Evolutionary conservation across 495 filamentous ascomycete species (phyloP), one percentile per base, ranked within the genome.

Genomic region (Tuber magnatum): DNA sequence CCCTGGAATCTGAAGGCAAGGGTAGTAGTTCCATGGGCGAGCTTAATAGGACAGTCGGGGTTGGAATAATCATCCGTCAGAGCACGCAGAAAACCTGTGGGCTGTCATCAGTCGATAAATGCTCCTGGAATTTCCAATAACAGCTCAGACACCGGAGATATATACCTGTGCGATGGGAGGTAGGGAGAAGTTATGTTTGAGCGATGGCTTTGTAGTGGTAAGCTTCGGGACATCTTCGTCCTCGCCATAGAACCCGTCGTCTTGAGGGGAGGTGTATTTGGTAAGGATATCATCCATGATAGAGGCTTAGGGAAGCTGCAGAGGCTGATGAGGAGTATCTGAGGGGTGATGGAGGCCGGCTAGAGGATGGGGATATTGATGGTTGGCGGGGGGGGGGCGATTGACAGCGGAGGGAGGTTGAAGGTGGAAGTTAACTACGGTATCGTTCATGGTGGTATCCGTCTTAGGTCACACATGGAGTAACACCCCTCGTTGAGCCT

Each of bases 21-120:
- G n/a, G 95, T 99, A 75, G 95, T 99, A 69, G 95, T 99, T 83
- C 95, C 95, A 88, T 99, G 96, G 65, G 96, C 96, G 82, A 99
- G 91, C 88, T 99, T 99, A 87, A 99, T 99, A 68, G 95, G 95
- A 84, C 93, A 97, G 84, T 91, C 89, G 72, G 96, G 94, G 86
- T 99, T 99, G 77, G 93, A 90, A 85, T 93, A 89, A 89, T 99
- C 95, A 85, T 99, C 95, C 78, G 95, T 97, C 85, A 92, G 93
- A 71, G 96, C 92, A 83, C 95, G 94, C 82, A 99, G 93, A 90
- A 94, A 99, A 74, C 93, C 89, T 48, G 93, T 75, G 44, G 78
- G 73, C 75, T 78, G 32, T 70, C 65, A 42, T 42, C 28, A 68
- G 39, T 73, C 8, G 69, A 46, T 68, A 70, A 56, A 71, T n/a